Evolutionary conservation across 306 rosid species (phyloP), one percentile per base, ranked within the genome.

Genomic region (Glycyrrhiza uralensis): DNA sequence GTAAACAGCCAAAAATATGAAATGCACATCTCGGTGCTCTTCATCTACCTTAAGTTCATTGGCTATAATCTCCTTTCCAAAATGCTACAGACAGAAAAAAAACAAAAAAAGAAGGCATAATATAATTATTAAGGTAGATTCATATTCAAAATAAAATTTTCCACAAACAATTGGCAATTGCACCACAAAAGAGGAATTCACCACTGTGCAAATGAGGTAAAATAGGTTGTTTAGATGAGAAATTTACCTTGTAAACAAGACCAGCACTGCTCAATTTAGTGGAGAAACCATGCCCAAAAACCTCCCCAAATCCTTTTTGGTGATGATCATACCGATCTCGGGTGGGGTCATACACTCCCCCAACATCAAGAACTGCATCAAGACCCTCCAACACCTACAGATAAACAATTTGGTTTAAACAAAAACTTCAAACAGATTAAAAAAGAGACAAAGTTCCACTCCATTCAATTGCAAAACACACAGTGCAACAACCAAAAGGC

Each of bases 261-360:
- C 99, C 99, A 60, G 97, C 99, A 66, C 97, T 95, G 18, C 99
- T 95, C 9, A 95, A 89, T 79, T 95, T 95, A 35, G 97, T 91
- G 47, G 87, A 82, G 83, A 95, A 91, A 60, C 97, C 96, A 67
- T 89, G 90, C 3, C 96, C 96, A 70, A 95, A 95, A 76, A 82
- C 84, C 87, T 91, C 99, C 39, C 65, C 90, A 83, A 95, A 95
- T 14, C 97, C 97, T 64, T 95, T 95, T 51, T 95, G 99, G 77
- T 95, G 99, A 86, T 95, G 99, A 85, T 95, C 99, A 70, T 89
- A 95, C 42, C 96, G 83, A 79, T 95, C 89, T 66, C 18, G 75
- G 57, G 77, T 69, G 6, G 96, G 96, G 62, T 91, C 96, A 75
- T 91, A 95, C 20, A 86, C 93, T 44, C 99, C 99, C 29, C 97